A percentile compares a stretch with the other conserved stretches of the same genome.
phyloP scores from a whole-genome alignment of 1,139 yeast species.

The Yamadazyma blattariae region DNA sequence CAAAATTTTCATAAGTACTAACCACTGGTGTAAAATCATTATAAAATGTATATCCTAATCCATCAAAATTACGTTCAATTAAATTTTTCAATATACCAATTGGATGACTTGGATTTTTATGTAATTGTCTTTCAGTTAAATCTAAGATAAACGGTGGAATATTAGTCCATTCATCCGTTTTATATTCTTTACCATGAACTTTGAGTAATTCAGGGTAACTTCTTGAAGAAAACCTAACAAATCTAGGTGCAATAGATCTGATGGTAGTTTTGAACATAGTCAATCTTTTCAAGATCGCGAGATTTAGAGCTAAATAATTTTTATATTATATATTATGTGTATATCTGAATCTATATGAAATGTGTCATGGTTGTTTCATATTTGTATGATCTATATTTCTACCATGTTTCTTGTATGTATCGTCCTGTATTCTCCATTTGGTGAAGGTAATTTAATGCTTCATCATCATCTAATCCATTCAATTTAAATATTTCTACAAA shows the following conservation, averaged over 20 bases:
- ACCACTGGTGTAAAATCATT: conserved; percentile 84
- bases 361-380: no score
- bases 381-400: no score
- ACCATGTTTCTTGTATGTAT: conserved; percentile 94
- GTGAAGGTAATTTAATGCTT: conserved; percentile 50
- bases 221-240: conserved; percentile 1
- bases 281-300: no score
- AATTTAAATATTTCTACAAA: conserved; percentile 57
- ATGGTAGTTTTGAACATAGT: no score
- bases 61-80: conserved; percentile 64
- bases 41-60: conserved; percentile 74
- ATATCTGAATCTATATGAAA: no score
- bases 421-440: conserved; percentile 65
- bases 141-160: conserved; percentile 72
- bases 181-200: conserved; percentile 52
- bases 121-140: conserved; percentile 71
- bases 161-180: conserved; percentile 80
- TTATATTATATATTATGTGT: no score
- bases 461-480: conserved; percentile 36
- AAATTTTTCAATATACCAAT: conserved; percentile 79
- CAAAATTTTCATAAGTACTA: conserved; percentile 79
- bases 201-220: conserved; percentile 28
- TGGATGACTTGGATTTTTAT: conserved; percentile 76
- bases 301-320: no score
- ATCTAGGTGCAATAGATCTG: neutral